Base-by-base conservation (phyloP, 306 rosid species). In the Cucurbita ficifolia region DNA sequence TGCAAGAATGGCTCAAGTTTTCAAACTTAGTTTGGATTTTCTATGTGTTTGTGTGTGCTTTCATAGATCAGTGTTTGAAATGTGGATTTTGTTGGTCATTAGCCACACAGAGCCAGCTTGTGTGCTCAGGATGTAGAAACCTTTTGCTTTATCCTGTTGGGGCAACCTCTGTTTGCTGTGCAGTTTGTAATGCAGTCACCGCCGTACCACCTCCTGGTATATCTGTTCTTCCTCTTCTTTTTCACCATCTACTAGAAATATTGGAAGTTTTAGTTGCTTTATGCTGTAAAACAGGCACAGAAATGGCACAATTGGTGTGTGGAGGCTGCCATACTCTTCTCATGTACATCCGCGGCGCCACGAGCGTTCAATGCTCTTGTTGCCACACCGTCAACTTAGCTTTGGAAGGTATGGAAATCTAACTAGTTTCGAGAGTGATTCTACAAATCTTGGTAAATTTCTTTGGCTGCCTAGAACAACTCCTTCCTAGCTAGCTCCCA, bases 261-360 rank as follows among this genome's bases (percentile, higher is more conserved):
- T 22, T 52, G 63, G 13, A 14, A 18, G 2, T 54, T 63, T 70
- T 16, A 52, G 68, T 62, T 19, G 8, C 24, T 46, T 12, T 8
- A 54, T 57, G 72, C 33, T 65, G 8, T 77, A 22, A 61, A 40
- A 46, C 84, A 94, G 99, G 99, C 80, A 94, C 99, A 63, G 97
- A 94, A 89, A 91, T 91, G 99, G 99, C 99, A n/a, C 99, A 94
- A 84, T 81, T 94, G 82, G 90, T 94, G 39, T 94, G 99, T 49
- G 96, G 91, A 79, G 97, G 96, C 72, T 91, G 99, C 92, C 99
- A 91, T 76, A 95, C 97, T 70, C 79, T 95, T 56, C 99, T 95
- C 64, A 95, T 95, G 99, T 95, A 91, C 85, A 89, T 95, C 42
- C 92, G 96, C 0, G 97, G 99, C 46, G 99, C 97, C 5, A 91